A percentile compares a stretch with the other conserved stretches of the same genome.
Conservation (phyloP, 2,329 filamentous ascomycete genomes). For the Penicillium oxalicum region DNA sequence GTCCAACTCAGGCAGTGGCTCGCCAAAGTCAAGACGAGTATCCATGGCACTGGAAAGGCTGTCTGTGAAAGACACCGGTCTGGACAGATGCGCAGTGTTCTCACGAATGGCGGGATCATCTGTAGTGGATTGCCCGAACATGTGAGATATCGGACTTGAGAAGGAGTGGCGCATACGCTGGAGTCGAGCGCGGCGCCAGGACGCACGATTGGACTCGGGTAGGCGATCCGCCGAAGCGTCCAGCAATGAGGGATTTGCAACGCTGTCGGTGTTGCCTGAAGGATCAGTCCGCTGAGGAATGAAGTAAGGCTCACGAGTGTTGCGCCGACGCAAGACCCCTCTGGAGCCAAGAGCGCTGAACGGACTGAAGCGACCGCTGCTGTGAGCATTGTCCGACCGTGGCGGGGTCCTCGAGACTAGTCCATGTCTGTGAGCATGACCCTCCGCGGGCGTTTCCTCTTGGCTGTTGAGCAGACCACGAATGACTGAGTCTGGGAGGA, state of each 20-base stretch:
- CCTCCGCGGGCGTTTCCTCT: constrained; percentile 43
- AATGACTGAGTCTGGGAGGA: constrained; percentile 43
- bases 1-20: constrained; percentile 37
- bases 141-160: constrained; percentile 39
- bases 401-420: constrained; percentile 34
- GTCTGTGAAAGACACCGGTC: constrained; percentile 20
- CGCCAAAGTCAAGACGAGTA: constrained; percentile 37
- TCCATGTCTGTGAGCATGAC: constrained; percentile 40
- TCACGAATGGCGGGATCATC: constrained; percentile 22
- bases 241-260: constrained; percentile 22
- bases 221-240: constrained; percentile 23
- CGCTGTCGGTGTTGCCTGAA: constrained; percentile 25
- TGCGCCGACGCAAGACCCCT: constrained; percentile 37
- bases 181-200: constrained; percentile 38
- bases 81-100: constrained; percentile 24
- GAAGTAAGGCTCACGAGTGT: constrained; percentile 36
- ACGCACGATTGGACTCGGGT: constrained; percentile 26
- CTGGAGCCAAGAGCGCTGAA: constrained; percentile 37
- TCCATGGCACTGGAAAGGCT: constrained; percentile 31
- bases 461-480: constrained; percentile 41
- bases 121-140: constrained; percentile 36
- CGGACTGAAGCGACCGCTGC: constrained; percentile 35
- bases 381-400: constrained; percentile 30
- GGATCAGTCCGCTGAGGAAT: constrained; percentile 33
- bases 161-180: constrained; percentile 41